These are phyloP conservation scores for Tetrapisispora iriomotensis DNA, from an alignment of 805 yeast species.

Conservation along the genomic window DNA sequence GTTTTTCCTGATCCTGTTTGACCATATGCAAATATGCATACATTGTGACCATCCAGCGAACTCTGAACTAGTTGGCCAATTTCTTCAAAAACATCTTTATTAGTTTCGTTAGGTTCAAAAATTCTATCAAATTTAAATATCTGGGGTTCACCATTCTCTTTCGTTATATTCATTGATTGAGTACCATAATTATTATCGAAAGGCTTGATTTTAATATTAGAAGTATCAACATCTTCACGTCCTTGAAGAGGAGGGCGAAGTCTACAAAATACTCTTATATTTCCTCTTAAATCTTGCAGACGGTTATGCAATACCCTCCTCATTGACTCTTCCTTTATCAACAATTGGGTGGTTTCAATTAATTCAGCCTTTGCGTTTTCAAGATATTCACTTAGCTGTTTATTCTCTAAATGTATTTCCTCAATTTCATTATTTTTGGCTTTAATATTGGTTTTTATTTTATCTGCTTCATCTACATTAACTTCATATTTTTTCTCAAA, in stretches of 20 bases:
- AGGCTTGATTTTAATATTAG: conserved; percentile 26
- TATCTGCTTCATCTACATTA: conserved; percentile 9
- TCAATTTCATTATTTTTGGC: conserved; percentile 19
- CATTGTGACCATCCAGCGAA: conserved; percentile 81
- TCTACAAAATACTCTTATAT: conserved; percentile 83
- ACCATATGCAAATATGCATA: conserved; percentile 93
- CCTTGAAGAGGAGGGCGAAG: conserved; percentile 48
- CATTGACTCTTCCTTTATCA: conserved; percentile 37
- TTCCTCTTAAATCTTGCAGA: conserved; percentile 83
- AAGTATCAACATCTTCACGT: conserved; percentile 14
- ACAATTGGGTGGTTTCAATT: conserved; percentile 27
- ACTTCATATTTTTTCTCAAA: not conserved
- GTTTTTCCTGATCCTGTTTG: conserved; percentile 97
- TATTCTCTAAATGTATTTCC: not conserved
- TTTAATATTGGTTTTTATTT: conserved; percentile 12
- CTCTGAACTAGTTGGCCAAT: conserved; percentile 78
- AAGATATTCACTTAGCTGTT: conserved; percentile 20
- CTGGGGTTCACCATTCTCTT: conserved; percentile 5
- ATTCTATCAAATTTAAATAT: conserved; percentile 69
- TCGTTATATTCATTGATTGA: conserved; percentile 18
- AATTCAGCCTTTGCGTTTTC: conserved; percentile 26
- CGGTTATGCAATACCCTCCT: conserved; percentile 60
- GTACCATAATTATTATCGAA: conserved; percentile 24
- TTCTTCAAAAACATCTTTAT: conserved; percentile 67
- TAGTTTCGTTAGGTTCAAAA: conserved; percentile 45